Base-by-base conservation (phyloP, 306 rosid genomes). In the Senna siamea region DNA sequence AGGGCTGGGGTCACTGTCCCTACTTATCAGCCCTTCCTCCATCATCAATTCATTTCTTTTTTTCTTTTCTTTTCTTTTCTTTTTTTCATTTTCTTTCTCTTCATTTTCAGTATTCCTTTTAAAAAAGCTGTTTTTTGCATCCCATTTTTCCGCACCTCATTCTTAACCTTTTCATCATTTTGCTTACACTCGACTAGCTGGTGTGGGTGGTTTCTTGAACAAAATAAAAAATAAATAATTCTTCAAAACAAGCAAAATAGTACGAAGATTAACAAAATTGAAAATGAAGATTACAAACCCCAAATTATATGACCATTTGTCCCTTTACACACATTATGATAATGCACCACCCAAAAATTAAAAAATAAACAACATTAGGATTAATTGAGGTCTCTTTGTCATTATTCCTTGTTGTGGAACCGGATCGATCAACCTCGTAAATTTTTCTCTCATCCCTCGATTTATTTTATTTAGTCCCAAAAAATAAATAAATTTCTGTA, bases 401-500 rank as follows among this genome's bases (percentile, higher is more conserved):
- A 37, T 76, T 82, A 35, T 74, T 87, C 78, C 32, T 81, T 79
- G 72, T 66, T 78, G 59, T 75, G 75, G 62, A 81, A 58, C 43
- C 70, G 3, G 30, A 26, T 3, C 63, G 38, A 56, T 62, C 35
- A 48, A 52, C 52, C 52, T 66, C 71, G 52, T 60, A 72, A 72
- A 61, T 64, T 67, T 48, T 47, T 56, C n/a, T n/a, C n/a, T 46
- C 56, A 79, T 73, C 68, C 40, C 66, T 70, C 43, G 35, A 44
- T 82, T 85, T 88, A 85, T 83, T 35, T 90, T 69, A 83, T 73
- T 58, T 70, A 71, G 54, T 81, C 62, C 51, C 6, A 37, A 84
- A 82, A 87, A 87, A 80, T 83, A 78, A 89, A 87, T 76, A 82
- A 85, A 77, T 85, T 80, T 78, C 6, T 78, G 75, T 81, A 77